Conservation (phyloP, 306 rosid genomes). For the Gynostemma pentaphyllum region DNA sequence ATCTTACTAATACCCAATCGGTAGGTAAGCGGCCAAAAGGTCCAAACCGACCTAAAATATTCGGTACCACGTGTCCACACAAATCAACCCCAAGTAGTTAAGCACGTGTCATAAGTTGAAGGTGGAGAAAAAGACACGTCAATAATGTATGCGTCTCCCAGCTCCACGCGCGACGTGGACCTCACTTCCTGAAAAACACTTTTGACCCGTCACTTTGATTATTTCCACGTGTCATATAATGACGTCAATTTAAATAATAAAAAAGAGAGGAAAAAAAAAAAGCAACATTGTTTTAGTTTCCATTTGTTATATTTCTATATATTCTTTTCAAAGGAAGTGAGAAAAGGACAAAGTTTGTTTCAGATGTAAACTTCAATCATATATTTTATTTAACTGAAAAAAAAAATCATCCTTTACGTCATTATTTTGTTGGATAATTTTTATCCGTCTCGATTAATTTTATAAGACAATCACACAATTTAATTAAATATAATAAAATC, state of each 20-base stretch:
- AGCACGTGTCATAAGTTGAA: neutral
- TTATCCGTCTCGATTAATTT: too few relatives aligned
- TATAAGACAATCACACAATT: too few relatives aligned
- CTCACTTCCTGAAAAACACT: neutral
- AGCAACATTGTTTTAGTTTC: neutral
- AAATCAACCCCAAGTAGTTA: neutral
- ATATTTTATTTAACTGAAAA: too few relatives aligned
- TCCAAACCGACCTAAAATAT: neutral
- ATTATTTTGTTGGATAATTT: too few relatives aligned
- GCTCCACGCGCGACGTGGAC: neutral
- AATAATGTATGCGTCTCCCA: neutral
- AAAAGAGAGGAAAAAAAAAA: neutral
- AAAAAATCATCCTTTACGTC: too few relatives aligned
- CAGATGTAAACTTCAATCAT: neutral
- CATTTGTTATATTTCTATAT: neutral
- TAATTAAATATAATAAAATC: too few relatives aligned
- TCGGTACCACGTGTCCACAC: neutral
- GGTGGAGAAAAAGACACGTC: neutral
- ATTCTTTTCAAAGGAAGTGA: neutral
- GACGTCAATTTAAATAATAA: neutral
- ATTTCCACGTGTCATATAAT: neutral
- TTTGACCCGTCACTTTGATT: neutral
- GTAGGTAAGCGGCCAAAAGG: conserved; percentile 1
- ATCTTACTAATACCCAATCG: neutral
- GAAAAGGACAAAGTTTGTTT: neutral